Evolutionary conservation across 2,329 filamentous ascomycete genomes (phyloP).

Genomic region (Acrocalymma vagum): DNA sequence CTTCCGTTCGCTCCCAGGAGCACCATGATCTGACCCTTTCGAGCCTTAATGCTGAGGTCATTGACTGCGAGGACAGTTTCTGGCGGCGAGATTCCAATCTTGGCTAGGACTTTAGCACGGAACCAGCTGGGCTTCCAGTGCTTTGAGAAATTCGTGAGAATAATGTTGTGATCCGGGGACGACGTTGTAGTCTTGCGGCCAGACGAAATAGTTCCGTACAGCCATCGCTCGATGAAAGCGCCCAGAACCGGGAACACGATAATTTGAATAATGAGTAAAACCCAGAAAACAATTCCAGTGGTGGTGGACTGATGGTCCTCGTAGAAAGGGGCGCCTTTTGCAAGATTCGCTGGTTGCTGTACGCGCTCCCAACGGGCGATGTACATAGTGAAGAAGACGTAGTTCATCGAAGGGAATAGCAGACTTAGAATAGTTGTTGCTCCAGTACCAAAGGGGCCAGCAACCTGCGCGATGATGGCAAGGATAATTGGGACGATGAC

Average conservation of each 20-base stretch:
- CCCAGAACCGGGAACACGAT: constrained; percentile 79
- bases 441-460: constrained; percentile 68
- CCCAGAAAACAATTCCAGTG: constrained; percentile 78
- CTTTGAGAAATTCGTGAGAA: constrained; percentile 78
- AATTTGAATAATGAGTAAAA: constrained; percentile 81
- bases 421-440: constrained; percentile 75
- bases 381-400: constrained; percentile 80
- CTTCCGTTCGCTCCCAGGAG: constrained; percentile 89
- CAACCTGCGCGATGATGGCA: constrained; percentile 82
- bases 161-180: constrained; percentile 65
- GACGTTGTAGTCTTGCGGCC: constrained; percentile 53
- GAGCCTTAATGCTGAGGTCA: constrained; percentile 73
- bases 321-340: constrained; percentile 64
- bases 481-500: constrained; percentile 77
- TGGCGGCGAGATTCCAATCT: constrained; percentile 57
- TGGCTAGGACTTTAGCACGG: constrained; percentile 55
- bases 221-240: constrained; percentile 73
- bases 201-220: constrained; percentile 77
- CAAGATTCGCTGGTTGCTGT: constrained; percentile 67
- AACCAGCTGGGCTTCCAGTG: constrained; percentile 74
- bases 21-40: constrained; percentile 83
- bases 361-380: constrained; percentile 79
- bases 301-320: constrained; percentile 64
- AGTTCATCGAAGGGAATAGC: constrained; percentile 88
- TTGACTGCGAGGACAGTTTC: constrained; percentile 82